Percentiles rank a stretch among this genome's conserved stretches.
phyloP scores from a whole-genome alignment of 257 asterid genomes.

The Nyctanthes arbortristis region DNA sequence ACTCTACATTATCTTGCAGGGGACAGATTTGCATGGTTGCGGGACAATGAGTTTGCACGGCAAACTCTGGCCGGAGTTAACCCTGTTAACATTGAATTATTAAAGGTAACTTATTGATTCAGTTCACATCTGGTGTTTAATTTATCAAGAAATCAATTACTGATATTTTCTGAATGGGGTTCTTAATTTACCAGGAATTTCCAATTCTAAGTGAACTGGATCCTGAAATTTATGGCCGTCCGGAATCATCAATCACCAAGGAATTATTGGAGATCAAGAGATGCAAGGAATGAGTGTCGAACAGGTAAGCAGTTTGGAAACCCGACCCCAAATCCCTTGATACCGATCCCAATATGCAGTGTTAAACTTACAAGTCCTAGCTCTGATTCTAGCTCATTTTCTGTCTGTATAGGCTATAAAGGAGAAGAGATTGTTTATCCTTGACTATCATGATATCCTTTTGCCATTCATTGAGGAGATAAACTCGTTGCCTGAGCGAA shows the following conservation, averaged over 20 bases:
- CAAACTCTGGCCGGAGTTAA: slow-evolving; percentile 82
- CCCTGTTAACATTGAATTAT: slow-evolving; percentile 72
- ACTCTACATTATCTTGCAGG: slow-evolving; percentile 35
- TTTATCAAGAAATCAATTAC: slow-evolving; percentile 6
- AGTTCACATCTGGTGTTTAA: slow-evolving; percentile 1
- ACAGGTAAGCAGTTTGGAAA: slow-evolving; percentile 44
- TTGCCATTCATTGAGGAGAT: slow-evolving; percentile 76
- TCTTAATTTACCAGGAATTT: slow-evolving; percentile 54
- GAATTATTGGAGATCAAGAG: slow-evolving; percentile 66
- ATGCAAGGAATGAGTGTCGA: slow-evolving; percentile 63
- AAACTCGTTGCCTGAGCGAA: slow-evolving; percentile 75
- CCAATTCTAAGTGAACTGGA: slow-evolving; percentile 81
- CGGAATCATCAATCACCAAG: slow-evolving; percentile 74
- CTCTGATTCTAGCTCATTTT: neutral
- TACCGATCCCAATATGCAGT: neutral
- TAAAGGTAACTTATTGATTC: slow-evolving; percentile 50
- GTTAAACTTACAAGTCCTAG: too few species aligned
- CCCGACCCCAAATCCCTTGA: neutral
- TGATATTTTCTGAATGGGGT: slow-evolving; percentile 8
- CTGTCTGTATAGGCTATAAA: slow-evolving; percentile 54
- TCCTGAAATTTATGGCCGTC: slow-evolving; percentile 72
- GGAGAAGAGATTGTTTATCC: slow-evolving; percentile 62
- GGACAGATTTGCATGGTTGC: slow-evolving; percentile 83
- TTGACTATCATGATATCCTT: slow-evolving; percentile 75
- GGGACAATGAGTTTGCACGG: slow-evolving; percentile 87